phyloP scores from a whole-genome alignment of 2,329 filamentous ascomycete species.

The Colletotrichum siamense region DNA sequence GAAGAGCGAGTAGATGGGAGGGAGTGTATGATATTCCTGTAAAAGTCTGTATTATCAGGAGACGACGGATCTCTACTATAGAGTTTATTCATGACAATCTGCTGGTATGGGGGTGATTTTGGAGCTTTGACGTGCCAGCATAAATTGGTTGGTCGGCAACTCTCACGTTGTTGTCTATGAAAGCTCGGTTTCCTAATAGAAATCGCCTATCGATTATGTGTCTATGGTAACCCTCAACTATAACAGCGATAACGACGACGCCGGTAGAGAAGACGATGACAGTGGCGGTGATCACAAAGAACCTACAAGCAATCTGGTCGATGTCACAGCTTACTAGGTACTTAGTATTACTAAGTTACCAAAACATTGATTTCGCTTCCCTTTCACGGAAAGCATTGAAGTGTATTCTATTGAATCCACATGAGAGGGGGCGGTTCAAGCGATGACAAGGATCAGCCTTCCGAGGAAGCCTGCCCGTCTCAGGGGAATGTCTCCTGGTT shows the following conservation, averaged over 20 bases:
- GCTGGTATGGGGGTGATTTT: not conserved
- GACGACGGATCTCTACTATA: slow-evolving; percentile 17
- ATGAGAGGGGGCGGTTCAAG: not conserved
- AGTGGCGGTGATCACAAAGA: not conserved
- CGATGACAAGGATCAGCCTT: not conserved
- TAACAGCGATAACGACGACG: fast-evolving
- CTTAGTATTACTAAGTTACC: fast-evolving
- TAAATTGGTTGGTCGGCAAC: not conserved
- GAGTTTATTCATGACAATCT: not conserved
- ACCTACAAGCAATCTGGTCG: fast-evolving
- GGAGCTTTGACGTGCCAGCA: not conserved
- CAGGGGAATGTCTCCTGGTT: not conserved
- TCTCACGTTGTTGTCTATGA: not conserved
- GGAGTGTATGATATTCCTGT: slow-evolving; percentile 23
- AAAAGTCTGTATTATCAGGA: slow-evolving; percentile 18
- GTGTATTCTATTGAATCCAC: not conserved
- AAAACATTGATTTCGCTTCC: not conserved
- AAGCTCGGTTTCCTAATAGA: not conserved
- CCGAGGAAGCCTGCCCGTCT: not conserved
- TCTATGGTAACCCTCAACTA: not conserved
- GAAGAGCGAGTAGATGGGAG: slow-evolving; percentile 8
- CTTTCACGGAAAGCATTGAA: not conserved
- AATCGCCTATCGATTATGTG: not conserved
- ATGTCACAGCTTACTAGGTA: not conserved
- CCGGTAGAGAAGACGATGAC: not conserved